phyloP scores from a whole-genome alignment of 2,329 filamentous ascomycete species.

The Pseudocercospora fijiensis region DNA sequence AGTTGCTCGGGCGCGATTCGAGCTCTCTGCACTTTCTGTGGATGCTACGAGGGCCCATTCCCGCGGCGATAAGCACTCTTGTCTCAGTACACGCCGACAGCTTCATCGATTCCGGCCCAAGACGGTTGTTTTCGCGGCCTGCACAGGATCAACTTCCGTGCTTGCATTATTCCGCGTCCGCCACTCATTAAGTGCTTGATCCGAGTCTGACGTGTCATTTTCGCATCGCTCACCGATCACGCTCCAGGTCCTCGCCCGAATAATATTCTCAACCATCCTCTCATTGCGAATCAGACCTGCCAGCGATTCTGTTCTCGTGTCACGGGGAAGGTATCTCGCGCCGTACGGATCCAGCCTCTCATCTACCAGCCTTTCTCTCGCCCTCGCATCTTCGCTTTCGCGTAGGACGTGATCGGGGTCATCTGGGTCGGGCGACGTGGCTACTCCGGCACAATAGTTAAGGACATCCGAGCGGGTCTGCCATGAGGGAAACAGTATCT shows the following conservation, averaged over 20 bases:
- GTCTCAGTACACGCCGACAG: background rate
- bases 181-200: conserved; percentile 66
- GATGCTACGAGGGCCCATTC: background rate
- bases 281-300: conserved; percentile 73
- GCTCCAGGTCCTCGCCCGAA: conserved; percentile 79
- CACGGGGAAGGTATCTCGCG: conserved; percentile 73
- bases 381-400: conserved; percentile 67
- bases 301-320: conserved; percentile 77
- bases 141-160: background rate
- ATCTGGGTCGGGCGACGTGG: conserved; percentile 80
- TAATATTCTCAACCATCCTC: conserved; percentile 72
- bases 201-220: conserved; percentile 57
- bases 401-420: conserved; percentile 74
- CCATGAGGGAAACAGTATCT: conserved; percentile 86
- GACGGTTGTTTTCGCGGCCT: background rate
- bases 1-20: background rate
- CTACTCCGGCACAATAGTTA: conserved; percentile 85
- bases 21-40: background rate
- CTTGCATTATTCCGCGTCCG: conserved; percentile 36
- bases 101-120: background rate
- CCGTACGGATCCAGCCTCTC: conserved; percentile 93
- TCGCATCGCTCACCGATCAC: conserved; percentile 73
- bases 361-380: conserved; percentile 73
- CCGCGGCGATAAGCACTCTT: too few relatives aligned
- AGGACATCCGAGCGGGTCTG: conserved; percentile 77